These are phyloP conservation scores for Cryptosporidium muris DNA, from an alignment of 169 alveolate genomes.

Conservation along the genomic window DNA sequence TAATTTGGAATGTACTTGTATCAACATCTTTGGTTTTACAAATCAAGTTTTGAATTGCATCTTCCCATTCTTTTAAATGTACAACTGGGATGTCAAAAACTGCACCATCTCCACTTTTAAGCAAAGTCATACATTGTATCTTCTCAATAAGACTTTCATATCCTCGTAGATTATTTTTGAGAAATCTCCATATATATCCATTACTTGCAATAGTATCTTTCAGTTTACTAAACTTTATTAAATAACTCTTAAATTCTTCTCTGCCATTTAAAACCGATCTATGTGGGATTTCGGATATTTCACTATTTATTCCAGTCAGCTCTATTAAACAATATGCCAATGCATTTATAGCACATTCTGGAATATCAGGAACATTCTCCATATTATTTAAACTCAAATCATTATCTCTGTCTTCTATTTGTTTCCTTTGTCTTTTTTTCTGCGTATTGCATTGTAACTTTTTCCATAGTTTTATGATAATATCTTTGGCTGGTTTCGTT, in stretches of 20 bases:
- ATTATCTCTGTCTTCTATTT: neutral
- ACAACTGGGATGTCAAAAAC: slow-evolving; percentile 66
- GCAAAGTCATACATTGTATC: slow-evolving; percentile 63
- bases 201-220: slow-evolving; percentile 47
- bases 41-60: slow-evolving; percentile 36
- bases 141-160: slow-evolving; percentile 52
- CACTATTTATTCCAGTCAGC: slow-evolving; percentile 52
- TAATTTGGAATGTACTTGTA: slow-evolving; percentile 16
- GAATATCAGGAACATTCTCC: slow-evolving; percentile 40
- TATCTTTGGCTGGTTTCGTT: slow-evolving; percentile 33
- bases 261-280: slow-evolving; percentile 74
- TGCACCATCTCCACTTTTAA: slow-evolving; percentile 64
- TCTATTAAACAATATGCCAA: slow-evolving; percentile 45
- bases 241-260: slow-evolving; percentile 71
- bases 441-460: neutral
- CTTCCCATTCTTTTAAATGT: slow-evolving; percentile 45
- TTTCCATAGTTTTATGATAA: slow-evolving; percentile 35
- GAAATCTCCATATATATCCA: slow-evolving; percentile 60
- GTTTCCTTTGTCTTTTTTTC: slow-evolving; percentile 20
- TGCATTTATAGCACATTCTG: slow-evolving; percentile 37
- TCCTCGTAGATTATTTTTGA: slow-evolving; percentile 44
- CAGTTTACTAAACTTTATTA: slow-evolving; percentile 35
- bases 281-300: slow-evolving; percentile 15
- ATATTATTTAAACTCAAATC: slow-evolving; percentile 2
- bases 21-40: neutral